Conservation (phyloP, 1,284 basidiomycete species). For the Tilletia horrida region DNA sequence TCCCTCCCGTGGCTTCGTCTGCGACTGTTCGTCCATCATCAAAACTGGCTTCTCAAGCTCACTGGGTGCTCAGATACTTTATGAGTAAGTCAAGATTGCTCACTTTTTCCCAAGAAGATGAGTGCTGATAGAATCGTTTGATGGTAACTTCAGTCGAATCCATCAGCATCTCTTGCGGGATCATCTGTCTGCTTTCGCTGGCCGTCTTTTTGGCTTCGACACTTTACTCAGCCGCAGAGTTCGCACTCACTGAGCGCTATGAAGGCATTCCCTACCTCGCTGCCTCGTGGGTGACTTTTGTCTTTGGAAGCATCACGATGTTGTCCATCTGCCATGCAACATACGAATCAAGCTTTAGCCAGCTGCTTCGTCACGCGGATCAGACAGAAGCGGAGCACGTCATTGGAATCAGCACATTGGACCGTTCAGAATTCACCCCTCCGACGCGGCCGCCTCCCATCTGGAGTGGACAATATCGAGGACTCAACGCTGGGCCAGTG, state of each 20-base stretch:
- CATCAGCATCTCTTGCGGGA: conserved; percentile 6
- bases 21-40: neutral
- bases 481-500: no score
- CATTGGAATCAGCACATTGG: no score
- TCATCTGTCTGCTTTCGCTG: neutral
- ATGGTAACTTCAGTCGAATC: neutral
- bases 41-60: neutral
- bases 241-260: neutral
- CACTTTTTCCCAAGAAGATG: neutral
- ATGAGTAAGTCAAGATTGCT: neutral
- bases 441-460: no score
- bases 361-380: neutral
- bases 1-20: neutral
- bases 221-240: neutral
- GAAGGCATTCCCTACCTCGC: neutral
- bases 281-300: conserved; percentile 4
- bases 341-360: conserved; percentile 3
- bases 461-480: no score
- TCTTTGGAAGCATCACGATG: conserved; percentile 1
- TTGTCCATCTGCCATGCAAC: conserved; percentile 9
- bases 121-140: neutral
- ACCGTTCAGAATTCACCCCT: no score
- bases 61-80: neutral
- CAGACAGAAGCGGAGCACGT: no score
- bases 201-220: neutral